Percentiles rank a stretch among this genome's conserved stretches.
Conservation (phyloP, 208 protist species). For the Leishmania lainsoni region DNA sequence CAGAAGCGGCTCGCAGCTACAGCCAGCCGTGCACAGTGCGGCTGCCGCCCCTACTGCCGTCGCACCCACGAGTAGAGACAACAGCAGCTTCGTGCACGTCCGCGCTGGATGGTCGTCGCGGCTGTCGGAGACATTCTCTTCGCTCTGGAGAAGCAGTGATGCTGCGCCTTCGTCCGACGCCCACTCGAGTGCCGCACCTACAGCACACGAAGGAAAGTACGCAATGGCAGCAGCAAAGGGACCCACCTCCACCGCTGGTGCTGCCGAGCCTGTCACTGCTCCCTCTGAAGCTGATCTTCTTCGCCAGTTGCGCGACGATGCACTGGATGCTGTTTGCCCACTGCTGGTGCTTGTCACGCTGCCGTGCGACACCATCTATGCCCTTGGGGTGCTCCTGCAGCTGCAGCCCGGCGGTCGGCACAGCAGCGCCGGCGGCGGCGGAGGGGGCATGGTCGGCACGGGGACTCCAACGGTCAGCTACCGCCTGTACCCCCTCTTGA, state of each 20-base stretch:
- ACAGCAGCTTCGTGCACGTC: slow-evolving; percentile 19
- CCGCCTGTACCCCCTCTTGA: slow-evolving; percentile 44
- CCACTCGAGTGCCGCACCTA: background rate
- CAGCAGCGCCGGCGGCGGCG: slow-evolving; percentile 2
- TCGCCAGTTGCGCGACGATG: slow-evolving; percentile 27
- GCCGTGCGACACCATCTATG: slow-evolving; percentile 37
- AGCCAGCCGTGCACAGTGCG: background rate
- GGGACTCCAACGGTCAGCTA: slow-evolving; percentile 25
- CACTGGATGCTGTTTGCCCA: slow-evolving; percentile 35
- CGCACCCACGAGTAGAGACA: background rate
- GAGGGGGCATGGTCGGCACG: background rate
- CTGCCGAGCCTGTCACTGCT: background rate
- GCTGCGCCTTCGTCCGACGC: background rate
- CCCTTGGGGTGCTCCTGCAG: slow-evolving; percentile 33
- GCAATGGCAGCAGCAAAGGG: background rate
- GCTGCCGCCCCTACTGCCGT: background rate
- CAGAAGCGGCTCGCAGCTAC: background rate
- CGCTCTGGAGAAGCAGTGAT: slow-evolving; percentile 21
- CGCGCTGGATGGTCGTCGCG: slow-evolving; percentile 24
- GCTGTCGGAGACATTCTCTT: slow-evolving; percentile 27
- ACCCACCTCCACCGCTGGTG: background rate
- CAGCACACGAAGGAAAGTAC: background rate
- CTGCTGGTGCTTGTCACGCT: slow-evolving; percentile 27
- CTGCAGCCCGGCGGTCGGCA: slow-evolving; percentile 10
- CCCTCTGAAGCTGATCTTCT: slow-evolving; percentile 22